Evolutionary conservation across 2,329 filamentous ascomycete species (phyloP).

Genomic region (Ceratocystis colombiana): DNA sequence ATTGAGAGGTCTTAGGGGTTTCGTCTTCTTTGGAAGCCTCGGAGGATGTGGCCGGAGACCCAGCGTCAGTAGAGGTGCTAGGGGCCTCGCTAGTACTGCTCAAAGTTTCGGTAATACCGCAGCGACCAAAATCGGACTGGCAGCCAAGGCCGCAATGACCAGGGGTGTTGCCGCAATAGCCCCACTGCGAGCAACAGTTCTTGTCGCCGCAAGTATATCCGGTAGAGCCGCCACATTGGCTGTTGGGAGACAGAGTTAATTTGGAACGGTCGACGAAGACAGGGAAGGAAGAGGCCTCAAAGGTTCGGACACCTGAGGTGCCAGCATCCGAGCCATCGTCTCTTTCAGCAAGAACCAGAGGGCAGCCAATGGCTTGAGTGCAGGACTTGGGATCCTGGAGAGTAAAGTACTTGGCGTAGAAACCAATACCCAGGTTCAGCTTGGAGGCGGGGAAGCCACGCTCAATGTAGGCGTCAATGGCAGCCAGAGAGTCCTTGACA

Average conservation of each 20-base stretch:
- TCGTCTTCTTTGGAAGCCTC: no score
- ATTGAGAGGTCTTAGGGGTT: no score
- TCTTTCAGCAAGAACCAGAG: constrained; percentile 46
- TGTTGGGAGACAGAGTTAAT: neutral
- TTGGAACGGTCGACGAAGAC: neutral
- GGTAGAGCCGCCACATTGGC: neutral
- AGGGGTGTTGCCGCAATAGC: neutral
- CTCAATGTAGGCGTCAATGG: no score
- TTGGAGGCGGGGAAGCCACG: constrained; percentile 30
- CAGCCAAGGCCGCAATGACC: neutral
- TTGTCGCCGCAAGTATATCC: constrained; percentile 38
- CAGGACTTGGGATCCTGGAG: constrained; percentile 36
- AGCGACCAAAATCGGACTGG: neutral
- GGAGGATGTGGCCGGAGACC: no score
- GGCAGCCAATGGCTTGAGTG: constrained; percentile 42
- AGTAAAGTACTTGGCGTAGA: constrained; percentile 56
- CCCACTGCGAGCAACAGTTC: constrained; percentile 43
- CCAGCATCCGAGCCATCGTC: neutral
- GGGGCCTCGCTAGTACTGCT: no score
- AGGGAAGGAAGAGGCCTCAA: constrained; percentile 1
- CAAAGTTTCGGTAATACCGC: no score
- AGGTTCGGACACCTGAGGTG: neutral
- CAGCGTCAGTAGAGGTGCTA: no score
- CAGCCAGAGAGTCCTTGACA: no score
- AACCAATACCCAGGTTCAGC: constrained; percentile 55